Evolutionary conservation across 1,284 basidiomycete species (phyloP).

Genomic region (Dichomitus squalens): DNA sequence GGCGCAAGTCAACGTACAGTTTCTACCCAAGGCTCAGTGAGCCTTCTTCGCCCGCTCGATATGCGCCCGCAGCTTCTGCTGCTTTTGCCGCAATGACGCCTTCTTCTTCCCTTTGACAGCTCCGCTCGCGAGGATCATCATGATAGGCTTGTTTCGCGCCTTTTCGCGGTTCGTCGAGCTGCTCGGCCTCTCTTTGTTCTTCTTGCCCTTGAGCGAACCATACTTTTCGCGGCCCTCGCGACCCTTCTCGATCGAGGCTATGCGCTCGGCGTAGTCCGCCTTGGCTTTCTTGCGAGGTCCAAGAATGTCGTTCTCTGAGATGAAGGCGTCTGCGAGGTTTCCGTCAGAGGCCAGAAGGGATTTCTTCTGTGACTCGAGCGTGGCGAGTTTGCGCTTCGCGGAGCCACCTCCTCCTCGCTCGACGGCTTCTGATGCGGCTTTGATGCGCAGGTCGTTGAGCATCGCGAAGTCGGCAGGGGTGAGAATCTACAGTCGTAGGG

Average conservation of each 20-base stretch:
- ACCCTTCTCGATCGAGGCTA: constrained; percentile 91
- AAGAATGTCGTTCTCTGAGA: constrained; percentile 91
- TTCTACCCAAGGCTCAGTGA: constrained; percentile 19
- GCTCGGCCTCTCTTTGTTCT: constrained; percentile 78
- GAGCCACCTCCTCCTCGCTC: constrained; percentile 73
- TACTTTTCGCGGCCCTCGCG: constrained; percentile 97
- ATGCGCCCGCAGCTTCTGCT: constrained; percentile 73
- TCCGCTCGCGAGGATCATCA: constrained; percentile 85
- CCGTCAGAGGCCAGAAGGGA: constrained; percentile 41
- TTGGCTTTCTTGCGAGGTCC: constrained; percentile 95
- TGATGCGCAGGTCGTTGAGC: constrained; percentile 86
- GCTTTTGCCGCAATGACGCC: constrained; percentile 85
- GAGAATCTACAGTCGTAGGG: constrained; percentile 69
- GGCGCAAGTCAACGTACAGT: background rate
- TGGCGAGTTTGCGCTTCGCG: constrained; percentile 87
- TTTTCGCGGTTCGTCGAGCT: constrained; percentile 91
- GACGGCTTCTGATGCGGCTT: constrained; percentile 77
- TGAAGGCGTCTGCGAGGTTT: constrained; percentile 62
- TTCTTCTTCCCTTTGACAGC: constrained; percentile 87
- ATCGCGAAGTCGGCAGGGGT: constrained; percentile 97
- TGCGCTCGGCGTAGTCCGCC: constrained; percentile 92
- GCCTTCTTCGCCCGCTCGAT: constrained; percentile 70
- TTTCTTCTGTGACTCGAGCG: constrained; percentile 73
- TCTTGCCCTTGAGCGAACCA: constrained; percentile 87
- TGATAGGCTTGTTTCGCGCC: constrained; percentile 88